Evolutionary conservation across 2,329 filamentous ascomycete genomes (phyloP), one percentile per base, ranked within the genome.

Genomic region (Talaromyces albobiverticillius): DNA sequence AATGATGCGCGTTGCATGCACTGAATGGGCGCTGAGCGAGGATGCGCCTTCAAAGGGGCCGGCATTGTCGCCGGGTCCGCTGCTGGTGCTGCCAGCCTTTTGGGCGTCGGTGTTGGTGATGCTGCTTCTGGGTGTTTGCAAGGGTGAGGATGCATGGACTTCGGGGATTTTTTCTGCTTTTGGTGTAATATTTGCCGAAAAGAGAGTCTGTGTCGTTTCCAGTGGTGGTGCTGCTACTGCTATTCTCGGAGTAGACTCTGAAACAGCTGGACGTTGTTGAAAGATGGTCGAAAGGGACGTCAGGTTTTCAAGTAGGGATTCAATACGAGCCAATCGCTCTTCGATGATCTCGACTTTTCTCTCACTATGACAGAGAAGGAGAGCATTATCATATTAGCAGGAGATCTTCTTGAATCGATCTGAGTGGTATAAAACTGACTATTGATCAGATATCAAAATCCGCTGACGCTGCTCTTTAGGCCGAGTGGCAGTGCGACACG

Each of bases 321-420:
- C 78, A 38, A 82, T 79, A n/a, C 70, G 69, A 6, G 70, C 69
- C 8, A 82, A 65, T 14, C 78, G 73, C 26, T 77, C 72, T 59
- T 80, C 78, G 48, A 82, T 80, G 11, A 75, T 62, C 56, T 81
- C 78, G 46, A 82, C 79, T 62, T 81, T 80, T 60, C 71, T 76
- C 61, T 82, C 79, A 64, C 77, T 80, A 14, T 20, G 34, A 20
- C 2, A 9, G 36, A 4, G 20, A 40, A 40, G 7, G 31, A 20
- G 49, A 59, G 25, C 61, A 25, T 57, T 20, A 36, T 32, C 42
- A n/a, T 20, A 8, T 16, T 48, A 20, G 36, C 20, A 40, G 8
- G 20, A 7, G 5, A 8, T 40, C 36, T 40, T 40, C 9, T 9
- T 29, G 25, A 47, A 36, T 22, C 13, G 36, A 31, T 34, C 4